A percentile compares a stretch with the other conserved stretches of the same genome.
phyloP scores from a whole-genome alignment of 495 filamentous ascomycete genomes.

The Lepidopterella palustris region DNA sequence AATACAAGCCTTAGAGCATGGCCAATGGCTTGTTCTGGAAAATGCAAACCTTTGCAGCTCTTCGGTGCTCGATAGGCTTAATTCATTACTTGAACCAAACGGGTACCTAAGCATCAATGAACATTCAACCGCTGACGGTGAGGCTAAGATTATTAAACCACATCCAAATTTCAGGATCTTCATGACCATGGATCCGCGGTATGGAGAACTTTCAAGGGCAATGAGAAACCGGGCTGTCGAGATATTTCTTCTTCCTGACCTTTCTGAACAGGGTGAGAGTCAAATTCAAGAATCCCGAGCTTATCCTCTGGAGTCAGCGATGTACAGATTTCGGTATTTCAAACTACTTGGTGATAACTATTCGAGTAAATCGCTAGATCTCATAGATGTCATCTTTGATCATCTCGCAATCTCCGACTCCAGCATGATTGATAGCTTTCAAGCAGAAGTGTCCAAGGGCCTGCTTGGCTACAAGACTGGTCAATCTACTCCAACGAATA shows the following conservation, averaged over 20 bases:
- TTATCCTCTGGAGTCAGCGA: constrained; percentile 39
- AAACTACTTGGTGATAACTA: constrained; percentile 18
- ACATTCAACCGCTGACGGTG: constrained; percentile 74
- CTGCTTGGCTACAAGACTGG: constrained; percentile 1
- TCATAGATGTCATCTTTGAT: constrained; percentile 44
- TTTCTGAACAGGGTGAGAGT: neutral
- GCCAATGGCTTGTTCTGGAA: constrained; percentile 89
- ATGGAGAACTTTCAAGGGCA: constrained; percentile 90
- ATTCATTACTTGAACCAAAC: constrained; percentile 87
- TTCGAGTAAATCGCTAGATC: constrained; percentile 14
- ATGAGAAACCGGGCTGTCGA: constrained; percentile 96
- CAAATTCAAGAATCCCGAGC: neutral
- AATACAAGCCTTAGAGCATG: constrained; percentile 75
- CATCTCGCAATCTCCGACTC: constrained; percentile 51
- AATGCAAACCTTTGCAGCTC: constrained; percentile 95
- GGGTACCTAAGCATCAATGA: constrained; percentile 87
- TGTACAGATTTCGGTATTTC: constrained; percentile 47
- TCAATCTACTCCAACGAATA: neutral
- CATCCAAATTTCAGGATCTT: constrained; percentile 90
- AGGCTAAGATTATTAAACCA: constrained; percentile 69
- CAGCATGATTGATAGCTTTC: constrained; percentile 41
- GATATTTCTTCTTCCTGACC: constrained; percentile 55
- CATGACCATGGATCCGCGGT: constrained; percentile 84
- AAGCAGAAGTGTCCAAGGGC: constrained; percentile 23
- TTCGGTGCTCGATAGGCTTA: constrained; percentile 89